A percentile compares a stretch with the other conserved stretches of the same genome.
Evolutionary conservation across 306 rosid species (phyloP).

Genomic region (Echinosophora koreensis): DNA sequence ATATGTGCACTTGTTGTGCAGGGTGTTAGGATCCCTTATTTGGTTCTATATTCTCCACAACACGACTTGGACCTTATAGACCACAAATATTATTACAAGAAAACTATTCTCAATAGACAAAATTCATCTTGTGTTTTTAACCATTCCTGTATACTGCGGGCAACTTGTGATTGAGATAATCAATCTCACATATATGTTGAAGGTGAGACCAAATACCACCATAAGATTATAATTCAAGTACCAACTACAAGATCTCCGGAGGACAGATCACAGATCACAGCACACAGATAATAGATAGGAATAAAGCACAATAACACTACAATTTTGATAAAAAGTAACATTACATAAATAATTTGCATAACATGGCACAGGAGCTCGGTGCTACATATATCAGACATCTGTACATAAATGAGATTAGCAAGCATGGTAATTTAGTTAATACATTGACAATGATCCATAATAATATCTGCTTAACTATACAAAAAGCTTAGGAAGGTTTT

Average conservation of each 20-base stretch:
- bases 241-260: background rate
- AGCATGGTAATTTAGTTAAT: conserved; percentile 47
- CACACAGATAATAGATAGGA: background rate
- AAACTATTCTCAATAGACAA: background rate
- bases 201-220: too few species aligned
- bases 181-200: too few species aligned
- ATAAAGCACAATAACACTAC: too few species aligned
- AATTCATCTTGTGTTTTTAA: too few species aligned
- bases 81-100: background rate
- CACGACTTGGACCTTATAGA: background rate
- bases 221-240: background rate
- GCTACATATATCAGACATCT: conserved; percentile 35
- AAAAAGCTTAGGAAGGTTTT: conserved; percentile 31
- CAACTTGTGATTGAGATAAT: too few species aligned
- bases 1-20: too few species aligned
- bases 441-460: conserved; percentile 35
- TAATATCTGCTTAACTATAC: conserved; percentile 46
- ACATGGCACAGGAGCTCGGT: conserved; percentile 3
- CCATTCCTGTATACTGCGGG: too few species aligned
- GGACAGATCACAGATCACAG: background rate
- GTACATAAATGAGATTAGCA: conserved; percentile 59
- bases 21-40: background rate
- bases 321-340: background rate
- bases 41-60: background rate
- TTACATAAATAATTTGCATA: conserved; percentile 45